Percentiles rank a stretch among this genome's conserved stretches.
phyloP scores from a whole-genome alignment of 305 asterid genomes.

The Fraxinus floribunda region DNA sequence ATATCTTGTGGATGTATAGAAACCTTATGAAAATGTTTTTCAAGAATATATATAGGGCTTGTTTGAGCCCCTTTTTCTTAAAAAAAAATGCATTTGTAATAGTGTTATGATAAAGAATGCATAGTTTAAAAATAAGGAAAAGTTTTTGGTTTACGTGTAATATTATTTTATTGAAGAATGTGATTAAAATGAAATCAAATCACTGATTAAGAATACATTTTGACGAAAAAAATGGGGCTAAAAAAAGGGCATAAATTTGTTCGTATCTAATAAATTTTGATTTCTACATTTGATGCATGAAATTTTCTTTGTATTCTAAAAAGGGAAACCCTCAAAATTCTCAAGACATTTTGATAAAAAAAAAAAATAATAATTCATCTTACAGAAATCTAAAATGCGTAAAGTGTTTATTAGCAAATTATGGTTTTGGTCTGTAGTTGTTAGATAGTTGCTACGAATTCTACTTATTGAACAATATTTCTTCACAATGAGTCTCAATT shows the following conservation, averaged over 20 bases:
- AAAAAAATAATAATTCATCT: not conserved
- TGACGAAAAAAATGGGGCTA: too few species aligned
- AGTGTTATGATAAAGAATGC: too few species aligned
- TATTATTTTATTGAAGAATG: too few species aligned
- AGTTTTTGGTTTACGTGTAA: too few species aligned
- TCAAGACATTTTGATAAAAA: not conserved
- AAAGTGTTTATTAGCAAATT: not conserved
- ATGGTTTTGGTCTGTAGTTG: not conserved
- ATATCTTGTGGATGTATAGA: not conserved
- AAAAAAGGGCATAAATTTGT: not conserved
- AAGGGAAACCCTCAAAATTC: not conserved
- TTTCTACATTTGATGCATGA: not conserved
- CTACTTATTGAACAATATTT: not conserved
- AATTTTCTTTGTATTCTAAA: not conserved
- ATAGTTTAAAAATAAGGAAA: too few species aligned
- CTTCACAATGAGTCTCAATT: not conserved
- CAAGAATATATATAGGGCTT: not conserved
- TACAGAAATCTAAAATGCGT: not conserved
- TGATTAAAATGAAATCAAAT: too few species aligned
- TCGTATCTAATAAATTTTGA: not conserved
- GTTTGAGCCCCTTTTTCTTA: too few species aligned
- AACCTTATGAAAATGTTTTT: not conserved
- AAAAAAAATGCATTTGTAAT: too few species aligned
- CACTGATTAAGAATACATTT: too few species aligned
- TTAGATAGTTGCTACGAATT: not conserved